Evolutionary conservation across 2,329 filamentous ascomycete species (phyloP), one percentile per base, ranked within the genome.

Genomic region (Botrytis medusae): DNA sequence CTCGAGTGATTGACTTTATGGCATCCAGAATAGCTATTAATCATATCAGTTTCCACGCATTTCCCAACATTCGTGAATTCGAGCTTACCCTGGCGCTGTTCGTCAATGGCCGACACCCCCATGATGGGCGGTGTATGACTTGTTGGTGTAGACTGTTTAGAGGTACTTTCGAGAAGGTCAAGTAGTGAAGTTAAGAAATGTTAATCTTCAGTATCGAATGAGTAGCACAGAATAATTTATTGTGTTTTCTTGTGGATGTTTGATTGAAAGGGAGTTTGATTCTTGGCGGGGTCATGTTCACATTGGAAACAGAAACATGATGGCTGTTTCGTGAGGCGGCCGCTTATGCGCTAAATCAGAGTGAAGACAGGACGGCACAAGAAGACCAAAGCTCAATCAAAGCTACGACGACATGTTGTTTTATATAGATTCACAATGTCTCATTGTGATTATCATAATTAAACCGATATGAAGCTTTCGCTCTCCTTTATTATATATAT

Each of bases 41-140:
- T 20, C 37, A 32, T 60, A 70, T 80, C 48, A 80, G 75, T 72
- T n/a, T 42, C 25, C 5, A 48, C 29, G 44, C 29, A 22, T 44
- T 29, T 37, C 20, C 34, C 34, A 4, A 34, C 10, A 32, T 40
- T 57, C 65, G n/a, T 46, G 32, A 44, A 69, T 37, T 44, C 16
- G 42, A 71, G 79, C 88, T 83, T 83, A 93, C 92, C 86, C 77
- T 93, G 90, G 79, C 91, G 91, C 86, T 97, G 94, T 80, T 94
- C 90, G 81, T 94, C 90, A 81, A 97, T 92, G 79, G 95, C 89
- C 77, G 94, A 97, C 83, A 92, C 92, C 94, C 71, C 70, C 74
- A 75, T 69, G 57, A 60, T 72, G 71, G 72, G 63, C 67, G 71
- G 74, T 71, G 73, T 72, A 51, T 72, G 25, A 61, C 42, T 60